Evolutionary conservation across 257 asterid species (phyloP), one percentile per base, ranked within the genome.

Genomic region (Salvia rosmarinus): DNA sequence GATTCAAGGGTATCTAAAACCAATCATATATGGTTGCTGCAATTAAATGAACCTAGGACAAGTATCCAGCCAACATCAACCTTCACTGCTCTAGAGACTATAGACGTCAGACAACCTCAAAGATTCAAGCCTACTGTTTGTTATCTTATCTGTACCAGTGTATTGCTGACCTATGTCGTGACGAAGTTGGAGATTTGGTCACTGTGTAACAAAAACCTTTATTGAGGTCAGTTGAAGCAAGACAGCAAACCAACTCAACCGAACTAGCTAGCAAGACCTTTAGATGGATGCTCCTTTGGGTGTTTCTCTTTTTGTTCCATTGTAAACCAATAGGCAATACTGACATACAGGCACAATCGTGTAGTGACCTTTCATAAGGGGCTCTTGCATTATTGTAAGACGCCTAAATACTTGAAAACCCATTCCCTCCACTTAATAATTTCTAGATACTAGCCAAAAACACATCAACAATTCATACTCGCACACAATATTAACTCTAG

Each of bases 401-500:
- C 40, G 17, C 44, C 37, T 34, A 5, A n/a, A 57, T 46, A 19
- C 44, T 68, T 11, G 11, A 21, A 60, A 25, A 12, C 50, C 52
- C 10, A 68, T 46, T 28, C 68, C 51, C 40, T 35, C 52, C 77
- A 56, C 68, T 50, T 51, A 44, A 13, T 23, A 47, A 23, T 67
- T 71, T 28, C 39, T 52, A 13, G 30, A 40, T 25, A 62, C 62
- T 74, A 61, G 30, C 73, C 75, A 65, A 60, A 39, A 51, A 14
- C 21, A 56, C 58, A 58, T 69, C 54, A 57, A 17, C n/a, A 40
- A 71, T 55, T 64, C 61, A 49, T 56, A 58, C 56, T 46, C 47
- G 5, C 20, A 30, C 56, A 68, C 49, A 28, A 60, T 34, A 65
- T 73, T 54, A 67, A 71, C 30, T 67, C 80, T 68, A 59, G 43